Base-by-base conservation (phyloP, 306 rosid species). In the Fragaria iinumae region DNA sequence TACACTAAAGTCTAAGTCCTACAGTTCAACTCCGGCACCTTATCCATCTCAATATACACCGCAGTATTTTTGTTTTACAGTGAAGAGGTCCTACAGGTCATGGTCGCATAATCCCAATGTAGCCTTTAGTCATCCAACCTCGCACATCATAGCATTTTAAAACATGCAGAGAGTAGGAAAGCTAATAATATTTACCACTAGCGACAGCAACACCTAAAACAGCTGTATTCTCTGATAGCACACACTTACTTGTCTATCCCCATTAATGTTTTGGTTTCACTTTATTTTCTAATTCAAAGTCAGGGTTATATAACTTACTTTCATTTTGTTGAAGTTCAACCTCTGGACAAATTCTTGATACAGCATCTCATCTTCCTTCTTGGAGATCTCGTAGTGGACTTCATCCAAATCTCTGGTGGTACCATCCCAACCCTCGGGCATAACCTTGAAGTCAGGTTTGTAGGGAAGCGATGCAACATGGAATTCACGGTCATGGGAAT, bases 351-450 rank as follows among this genome's bases (percentile, higher is more conserved):
- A 95, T 20, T 92, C 97, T 81, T 88, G 85, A 83, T 90, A 92
- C 8, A 90, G 89, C 94, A 91, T 90, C 13, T 95, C 98, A 63
- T 92, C 98, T 84, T 92, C 97, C 70, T 84, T 92, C 77, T 83
- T 75, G 81, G 98, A 95, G 77, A 95, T 92, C 83, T 92, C 96
- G 43, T 90, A 92, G 70, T 92, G 98, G 39, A 95, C 98, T 86
- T 95, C 97, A 36, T 91, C 98, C 86, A 89, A 63, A 85, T 94
- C 98, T 84, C 84, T 86, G 77, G 93, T 84, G 74, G 91, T 95
- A 47, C 97, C 98, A 79, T 95, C 98, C 98, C 98, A 95, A 76
- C 97, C 98, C 88, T 92, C 97, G 1, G 97, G 97, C 97, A 95
- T 95, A 60, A 92, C 97, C 88, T 95, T 95, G 88, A 90, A 95